Evolutionary conservation across 129 eudicot genomes (phyloP), one percentile per base, ranked within the genome.

Genomic region (Chrysanthemum lavandulifolium): DNA sequence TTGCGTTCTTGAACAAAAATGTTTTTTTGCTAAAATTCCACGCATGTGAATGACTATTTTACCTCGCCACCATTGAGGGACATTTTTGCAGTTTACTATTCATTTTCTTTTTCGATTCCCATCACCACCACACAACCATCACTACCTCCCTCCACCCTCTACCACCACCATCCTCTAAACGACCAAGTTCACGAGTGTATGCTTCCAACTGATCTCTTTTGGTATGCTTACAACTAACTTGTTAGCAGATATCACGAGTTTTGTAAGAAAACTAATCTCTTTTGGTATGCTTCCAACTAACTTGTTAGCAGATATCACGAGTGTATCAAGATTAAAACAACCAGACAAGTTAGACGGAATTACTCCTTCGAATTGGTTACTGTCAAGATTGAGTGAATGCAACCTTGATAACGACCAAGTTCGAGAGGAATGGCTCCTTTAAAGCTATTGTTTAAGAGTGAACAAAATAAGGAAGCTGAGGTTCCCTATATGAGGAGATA

Each of bases 271-370:
- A 23, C 45, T 13, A 0, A 60, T 2, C 15, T 25, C 40, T 23
- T 18, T 60, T 27, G 65, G 65, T 18, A 60, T 60, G 65, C 65
- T 60, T 60, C 65, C 40, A 60, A 23, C 40, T 60, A 60, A 31
- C 3, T 60, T 8, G 33, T 60, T 60, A 10, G 33, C 13, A 19
- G 27, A 1, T 18, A 60, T 27, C 13, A 27, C 33, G 25, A 60
- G 65, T 12, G 10, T 13, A 18, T 23, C 15, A 23, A 60, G 13
- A 14, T 60, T 19, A 60, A 45, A 60, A 60, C 65, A 25, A 60
- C 65, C 43, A 6, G 65, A 23, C 43, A 60, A 23, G 65, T 60
- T 60, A 12, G 65, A 18, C 10, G 65, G 65, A 60, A 60, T 60
- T 13, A 60, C 65, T 23, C 65, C 65, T 2, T 60, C 25, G n/a